A percentile compares a stretch with the other conserved stretches of the same genome.
phyloP scores from a whole-genome alignment of 2,329 filamentous ascomycete species.

The Colletotrichum navitas region DNA sequence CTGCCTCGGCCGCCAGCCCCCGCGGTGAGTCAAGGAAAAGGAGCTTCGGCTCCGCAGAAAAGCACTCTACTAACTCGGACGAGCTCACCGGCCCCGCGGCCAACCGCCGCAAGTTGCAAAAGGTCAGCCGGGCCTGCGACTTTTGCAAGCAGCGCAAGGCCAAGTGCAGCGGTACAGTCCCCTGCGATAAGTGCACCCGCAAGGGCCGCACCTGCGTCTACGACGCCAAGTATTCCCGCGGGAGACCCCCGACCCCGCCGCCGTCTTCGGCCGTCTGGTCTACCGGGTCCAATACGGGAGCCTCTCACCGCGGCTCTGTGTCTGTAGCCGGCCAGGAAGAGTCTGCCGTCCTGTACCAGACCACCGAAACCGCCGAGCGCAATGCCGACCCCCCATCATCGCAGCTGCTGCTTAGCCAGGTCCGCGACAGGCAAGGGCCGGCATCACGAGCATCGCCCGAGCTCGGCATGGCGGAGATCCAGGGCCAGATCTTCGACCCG shows the following conservation, averaged over 20 bases:
- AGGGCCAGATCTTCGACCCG: constrained; percentile 68
- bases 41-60: constrained; percentile 32
- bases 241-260: constrained; percentile 52
- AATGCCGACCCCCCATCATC: neutral
- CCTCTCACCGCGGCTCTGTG: constrained; percentile 1
- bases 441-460: constrained; percentile 48
- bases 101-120: constrained; percentile 46
- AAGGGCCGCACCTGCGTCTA: constrained; percentile 49
- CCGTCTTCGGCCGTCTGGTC: constrained; percentile 39
- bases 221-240: constrained; percentile 51
- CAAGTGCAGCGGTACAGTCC: constrained; percentile 53
- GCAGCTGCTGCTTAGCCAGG: constrained; percentile 12
- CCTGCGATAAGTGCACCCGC: constrained; percentile 50
- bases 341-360: constrained; percentile 27
- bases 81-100: constrained; percentile 18
- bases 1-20: constrained; percentile 25
- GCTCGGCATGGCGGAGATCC: constrained; percentile 53
- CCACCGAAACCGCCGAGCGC: constrained; percentile 6
- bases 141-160: constrained; percentile 55
- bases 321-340: constrained; percentile 20
- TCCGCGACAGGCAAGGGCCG: constrained; percentile 32
- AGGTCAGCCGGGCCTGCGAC: constrained; percentile 55
- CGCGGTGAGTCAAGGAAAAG: constrained; percentile 21
- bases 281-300: neutral
- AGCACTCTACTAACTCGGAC: constrained; percentile 35